A percentile compares a stretch with the other conserved stretches of the same genome.
phyloP scores from a whole-genome alignment of 148 eudicot genomes.

The Oxyria digyna region DNA sequence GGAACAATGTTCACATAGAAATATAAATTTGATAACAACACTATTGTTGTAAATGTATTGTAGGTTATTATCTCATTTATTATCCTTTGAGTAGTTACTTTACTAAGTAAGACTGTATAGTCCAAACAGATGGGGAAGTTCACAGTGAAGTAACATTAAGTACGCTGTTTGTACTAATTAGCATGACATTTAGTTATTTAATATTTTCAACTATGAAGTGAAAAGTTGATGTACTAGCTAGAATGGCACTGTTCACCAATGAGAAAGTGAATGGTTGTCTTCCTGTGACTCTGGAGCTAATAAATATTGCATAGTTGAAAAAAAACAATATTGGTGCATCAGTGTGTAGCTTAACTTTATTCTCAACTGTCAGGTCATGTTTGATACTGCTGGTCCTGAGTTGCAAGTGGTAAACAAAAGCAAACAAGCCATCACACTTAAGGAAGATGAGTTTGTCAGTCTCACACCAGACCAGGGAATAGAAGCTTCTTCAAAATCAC shows the following conservation, averaged over 20 bases:
- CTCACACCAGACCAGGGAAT: conserved; percentile 50
- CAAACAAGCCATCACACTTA: conserved; percentile 41
- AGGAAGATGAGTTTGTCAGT: conserved; percentile 44
- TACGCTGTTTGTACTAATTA: neutral
- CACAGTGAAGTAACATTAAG: neutral
- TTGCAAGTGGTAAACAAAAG: conserved; percentile 60
- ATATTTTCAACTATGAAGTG: neutral
- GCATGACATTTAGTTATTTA: neutral
- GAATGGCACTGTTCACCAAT: neutral
- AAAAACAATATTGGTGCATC: neutral
- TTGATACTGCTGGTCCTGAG: conserved; percentile 81
- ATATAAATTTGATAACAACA: neutral
- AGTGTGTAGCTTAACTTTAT: neutral
- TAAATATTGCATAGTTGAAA: neutral
- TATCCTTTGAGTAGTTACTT: neutral
- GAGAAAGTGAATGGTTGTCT: neutral
- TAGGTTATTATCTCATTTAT: neutral
- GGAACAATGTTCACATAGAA: neutral
- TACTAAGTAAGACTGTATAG: no score
- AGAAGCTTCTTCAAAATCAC: conserved; percentile 55
- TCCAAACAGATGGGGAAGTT: neutral
- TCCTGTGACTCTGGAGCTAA: neutral
- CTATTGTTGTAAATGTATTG: neutral
- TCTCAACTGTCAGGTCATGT: conserved; percentile 56
- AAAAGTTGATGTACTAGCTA: no score